Evolutionary conservation across 2,329 filamentous ascomycete species (phyloP).

Genomic region (Pseudocercospora crystallina): DNA sequence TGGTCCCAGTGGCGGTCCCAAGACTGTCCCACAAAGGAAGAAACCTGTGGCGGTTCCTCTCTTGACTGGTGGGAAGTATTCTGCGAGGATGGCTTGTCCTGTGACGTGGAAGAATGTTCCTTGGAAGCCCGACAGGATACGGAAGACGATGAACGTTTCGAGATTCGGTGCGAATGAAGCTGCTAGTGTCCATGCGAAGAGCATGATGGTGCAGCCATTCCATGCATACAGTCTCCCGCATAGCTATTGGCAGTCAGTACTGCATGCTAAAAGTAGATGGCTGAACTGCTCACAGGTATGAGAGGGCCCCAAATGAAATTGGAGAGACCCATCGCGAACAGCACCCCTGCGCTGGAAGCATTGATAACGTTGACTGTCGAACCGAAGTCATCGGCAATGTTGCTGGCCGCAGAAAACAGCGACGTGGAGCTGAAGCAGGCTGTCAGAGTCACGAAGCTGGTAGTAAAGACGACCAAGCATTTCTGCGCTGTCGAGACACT

Average conservation of each 20-base stretch:
- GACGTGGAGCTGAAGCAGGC: conserved; percentile 72
- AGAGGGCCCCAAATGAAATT: conserved; percentile 70
- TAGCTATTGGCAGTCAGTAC: conserved; percentile 21
- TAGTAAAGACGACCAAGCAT: conserved; percentile 61
- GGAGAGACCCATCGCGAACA: conserved; percentile 67
- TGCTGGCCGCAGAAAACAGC: conserved; percentile 68
- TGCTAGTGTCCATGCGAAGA: conserved; percentile 66
- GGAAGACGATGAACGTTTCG: conserved; percentile 67
- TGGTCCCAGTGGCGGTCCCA: conserved; percentile 67
- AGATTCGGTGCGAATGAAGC: conserved; percentile 70
- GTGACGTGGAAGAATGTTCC: conserved; percentile 73
- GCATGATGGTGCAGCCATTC: conserved; percentile 59
- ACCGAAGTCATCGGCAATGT: conserved; percentile 63
- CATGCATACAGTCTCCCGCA: conserved; percentile 47
- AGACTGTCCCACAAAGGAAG: conserved; percentile 64
- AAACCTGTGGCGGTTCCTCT: conserved; percentile 70
- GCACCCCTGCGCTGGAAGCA: conserved; percentile 68
- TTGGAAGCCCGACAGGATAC: conserved; percentile 69
- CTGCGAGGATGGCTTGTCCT: conserved; percentile 65
- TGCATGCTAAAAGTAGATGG: background rate
- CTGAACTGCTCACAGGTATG: conserved; percentile 37
- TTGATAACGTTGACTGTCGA: conserved; percentile 69
- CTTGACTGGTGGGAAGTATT: conserved; percentile 53
- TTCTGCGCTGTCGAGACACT: conserved; percentile 45
- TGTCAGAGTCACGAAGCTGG: conserved; percentile 71